Base-by-base conservation (phyloP, 345 rosid species). In the Salix dunnii region DNA sequence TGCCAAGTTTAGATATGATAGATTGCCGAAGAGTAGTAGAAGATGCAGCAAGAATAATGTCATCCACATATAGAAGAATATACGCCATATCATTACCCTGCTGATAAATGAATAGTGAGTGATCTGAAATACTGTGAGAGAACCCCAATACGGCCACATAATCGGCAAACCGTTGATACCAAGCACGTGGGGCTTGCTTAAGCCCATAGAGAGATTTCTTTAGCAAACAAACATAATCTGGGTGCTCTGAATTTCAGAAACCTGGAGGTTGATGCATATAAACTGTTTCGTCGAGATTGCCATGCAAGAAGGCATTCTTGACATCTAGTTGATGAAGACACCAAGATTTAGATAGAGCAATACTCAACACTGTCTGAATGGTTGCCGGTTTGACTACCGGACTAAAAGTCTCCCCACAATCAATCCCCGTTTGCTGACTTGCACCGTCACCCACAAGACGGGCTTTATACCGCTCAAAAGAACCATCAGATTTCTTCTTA, bases 401-500 rank as follows among this genome's bases (percentile, higher is more conserved):
- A 35, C 74, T 71, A 51, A 48, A 71, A 2, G 25, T 71, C 18
- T 53, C 25, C 30, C 16, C 66, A 53, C 38, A 51, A 49, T 72
- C 74, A 0, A 53, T 13, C n/a, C 74, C 65, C 18, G 21, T 14
- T 53, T 51, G 8, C 28, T 51, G 33, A n/a, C 7, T 0, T 14
- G 6, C 7, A 9, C 76, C 76, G 61, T 55, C 23, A 38, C 67
- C 53, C 1, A 73, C 67, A 60, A 33, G 42, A 20, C 21, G 30
- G 11, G 33, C 75, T 51, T 72, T 72, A 35, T 72, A 38, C 17
- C 49, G 13, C 28, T 58, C 68, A 61, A 73, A 73, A 6, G 61
- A n/a, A 35, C 76, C 76, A 38, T 73, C 43, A 58, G 33, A 73
- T 8, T 60, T 60, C 21, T 60, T n/a, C 36, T 73, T 73, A 36